A percentile compares a stretch with the other conserved stretches of the same genome.
phyloP scores from a whole-genome alignment of 352 stramenopile species.

The Phytopythium aichiense region DNA sequence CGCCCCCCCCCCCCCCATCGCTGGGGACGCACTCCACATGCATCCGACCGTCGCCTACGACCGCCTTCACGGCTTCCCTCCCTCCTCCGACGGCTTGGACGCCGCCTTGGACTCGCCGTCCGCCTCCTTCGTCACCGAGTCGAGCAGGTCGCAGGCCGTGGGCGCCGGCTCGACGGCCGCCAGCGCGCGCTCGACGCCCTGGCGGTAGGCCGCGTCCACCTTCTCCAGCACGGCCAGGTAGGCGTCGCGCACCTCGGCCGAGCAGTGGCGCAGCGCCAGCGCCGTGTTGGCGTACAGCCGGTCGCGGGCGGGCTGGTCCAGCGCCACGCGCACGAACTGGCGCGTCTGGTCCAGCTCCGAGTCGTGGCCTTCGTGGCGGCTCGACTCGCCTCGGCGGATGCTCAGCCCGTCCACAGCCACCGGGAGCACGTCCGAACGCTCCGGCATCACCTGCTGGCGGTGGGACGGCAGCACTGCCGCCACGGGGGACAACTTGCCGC shows the following conservation, averaged over 20 bases:
- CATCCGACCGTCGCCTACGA: too few relatives aligned
- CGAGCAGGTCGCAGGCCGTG: neutral
- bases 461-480: neutral
- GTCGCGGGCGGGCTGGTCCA: slow-evolving; percentile 50
- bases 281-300: slow-evolving; percentile 78
- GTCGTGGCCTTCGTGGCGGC: slow-evolving; percentile 75
- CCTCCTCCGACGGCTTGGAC: neutral
- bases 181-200: neutral
- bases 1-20: too few relatives aligned
- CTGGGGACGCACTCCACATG: too few relatives aligned
- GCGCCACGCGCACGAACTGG: slow-evolving; percentile 62
- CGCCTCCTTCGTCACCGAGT: neutral
- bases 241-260: neutral
- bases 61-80: neutral
- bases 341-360: slow-evolving; percentile 36
- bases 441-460: slow-evolving; percentile 21
- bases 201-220: slow-evolving; percentile 3
- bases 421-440: slow-evolving; percentile 74
- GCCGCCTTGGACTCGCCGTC: neutral
- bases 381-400: slow-evolving; percentile 45
- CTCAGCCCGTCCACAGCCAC: slow-evolving; percentile 47
- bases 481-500: neutral
- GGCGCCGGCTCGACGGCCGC: neutral
- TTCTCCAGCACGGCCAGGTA: neutral
- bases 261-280: slow-evolving; percentile 7